Evolutionary conservation across 225 moss, liverwort and hornwort species (phyloP), one percentile per base, ranked within the genome.

Genomic region (Lunularia cruciata): DNA sequence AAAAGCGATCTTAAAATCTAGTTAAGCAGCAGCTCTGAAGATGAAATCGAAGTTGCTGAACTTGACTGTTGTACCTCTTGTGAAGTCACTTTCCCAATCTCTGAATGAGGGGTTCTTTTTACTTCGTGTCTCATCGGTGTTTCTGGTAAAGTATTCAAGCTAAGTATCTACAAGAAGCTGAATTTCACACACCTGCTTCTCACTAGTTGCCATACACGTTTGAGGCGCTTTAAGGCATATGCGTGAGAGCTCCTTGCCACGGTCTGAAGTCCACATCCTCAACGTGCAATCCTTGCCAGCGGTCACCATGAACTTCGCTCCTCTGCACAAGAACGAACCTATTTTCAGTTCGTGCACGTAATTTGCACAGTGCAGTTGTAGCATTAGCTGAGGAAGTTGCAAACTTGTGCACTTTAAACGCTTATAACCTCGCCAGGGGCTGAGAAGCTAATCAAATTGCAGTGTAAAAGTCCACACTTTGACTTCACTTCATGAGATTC

Each of bases 251-350:
- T 87, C 95, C 67, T 82, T 90, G 20, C 95, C 95, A 75, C 80
- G 76, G 56, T 92, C 82, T 10, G 87, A 73, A 43, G 73, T 84
- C 95, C 95, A 95, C 55, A 76, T 67, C 38, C 90, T 67, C 40
- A 88, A 43, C 20, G 95, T 92, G 48, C 87, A 85, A 81, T 95
- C 95, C 32, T 86, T 78, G 5, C 95, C 92, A 19, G 88, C 88
- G 2, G 92, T 95, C 0, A 90, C 80, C 58, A 95, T 75, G 0
- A 92, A 84, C 76, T 83, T 85, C 4, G 90, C 84, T 42, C 43
- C 76, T 49, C 95, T 95, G 76, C 67, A 69, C 55, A 86, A 36
- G 46, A 58, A 39, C 30, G 36, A 60, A 39, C n/a, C n/a, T n/a
- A n/a, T 23, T 66, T 67, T 72, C 53, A 75, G 26, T 9, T 53